These are phyloP conservation scores for Fusarium longipes DNA, from an alignment of 2,329 filamentous ascomycete genomes.

Conservation along the genomic window DNA sequence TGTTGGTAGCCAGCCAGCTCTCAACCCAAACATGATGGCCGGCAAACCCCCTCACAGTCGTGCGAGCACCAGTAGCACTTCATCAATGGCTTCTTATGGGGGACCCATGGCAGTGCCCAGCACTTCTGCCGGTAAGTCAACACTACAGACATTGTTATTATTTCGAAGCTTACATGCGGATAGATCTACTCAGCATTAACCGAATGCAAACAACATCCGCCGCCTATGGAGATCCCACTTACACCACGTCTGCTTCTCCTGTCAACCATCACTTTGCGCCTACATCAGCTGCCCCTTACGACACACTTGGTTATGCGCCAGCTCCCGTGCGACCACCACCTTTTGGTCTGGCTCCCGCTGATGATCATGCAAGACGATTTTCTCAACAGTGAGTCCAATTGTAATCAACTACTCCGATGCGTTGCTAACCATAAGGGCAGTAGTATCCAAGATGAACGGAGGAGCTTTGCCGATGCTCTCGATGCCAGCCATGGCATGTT, in stretches of 20 bases:
- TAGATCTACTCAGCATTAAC: constrained; percentile 79
- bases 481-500: constrained; percentile 96
- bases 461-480: constrained; percentile 87
- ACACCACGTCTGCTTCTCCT: constrained; percentile 75
- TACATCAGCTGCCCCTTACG: constrained; percentile 74
- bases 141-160: neutral
- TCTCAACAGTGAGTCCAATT: constrained; percentile 82
- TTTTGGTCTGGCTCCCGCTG: constrained; percentile 67
- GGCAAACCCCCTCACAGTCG: constrained; percentile 60
- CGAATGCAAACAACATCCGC: constrained; percentile 71
- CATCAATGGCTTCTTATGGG: constrained; percentile 75
- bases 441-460: constrained; percentile 60
- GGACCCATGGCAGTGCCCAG: constrained; percentile 77
- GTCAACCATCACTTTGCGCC: constrained; percentile 74
- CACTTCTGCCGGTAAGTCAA: constrained; percentile 73
- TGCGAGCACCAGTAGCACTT: constrained; percentile 67
- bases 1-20: constrained; percentile 64
- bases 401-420: neutral
- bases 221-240: constrained; percentile 76
- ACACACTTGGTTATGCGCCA: constrained; percentile 79
- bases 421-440: constrained; percentile 37
- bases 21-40: constrained; percentile 67
- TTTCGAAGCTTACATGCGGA: constrained; percentile 65
- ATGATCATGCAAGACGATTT: constrained; percentile 72
- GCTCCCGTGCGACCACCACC: constrained; percentile 68